Percentiles rank a stretch among this genome's conserved stretches.
Evolutionary conservation across 805 yeast species (phyloP).

Genomic region (Starmerella geochares): DNA sequence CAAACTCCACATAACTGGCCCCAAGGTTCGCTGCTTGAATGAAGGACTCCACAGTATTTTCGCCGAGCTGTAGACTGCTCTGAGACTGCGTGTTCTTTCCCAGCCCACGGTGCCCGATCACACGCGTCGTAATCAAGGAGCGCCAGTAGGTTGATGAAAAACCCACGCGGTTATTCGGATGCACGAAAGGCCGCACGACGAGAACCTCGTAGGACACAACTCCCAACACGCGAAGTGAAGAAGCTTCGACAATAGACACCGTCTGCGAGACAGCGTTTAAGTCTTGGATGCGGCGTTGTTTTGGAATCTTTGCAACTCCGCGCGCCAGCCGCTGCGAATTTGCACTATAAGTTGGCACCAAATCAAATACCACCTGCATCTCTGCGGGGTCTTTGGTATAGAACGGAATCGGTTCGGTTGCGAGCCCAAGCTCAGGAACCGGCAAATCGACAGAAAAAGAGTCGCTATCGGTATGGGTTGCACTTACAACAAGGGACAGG

Average conservation of each 20-base stretch:
- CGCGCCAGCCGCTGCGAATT: constrained; percentile 52
- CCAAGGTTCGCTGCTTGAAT: constrained; percentile 94
- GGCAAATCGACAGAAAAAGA: constrained; percentile 70
- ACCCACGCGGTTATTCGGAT: constrained; percentile 53
- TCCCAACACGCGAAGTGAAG: constrained; percentile 67
- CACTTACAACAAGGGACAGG: constrained; percentile 57
- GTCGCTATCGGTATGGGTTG: constrained; percentile 35
- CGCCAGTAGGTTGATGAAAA: constrained; percentile 82
- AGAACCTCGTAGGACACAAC: constrained; percentile 63
- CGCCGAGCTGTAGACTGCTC: constrained; percentile 82
- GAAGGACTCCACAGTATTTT: constrained; percentile 87
- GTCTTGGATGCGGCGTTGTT: constrained; percentile 40
- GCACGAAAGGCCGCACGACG: constrained; percentile 61
- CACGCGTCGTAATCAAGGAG: constrained; percentile 74
- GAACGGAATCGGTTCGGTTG: constrained; percentile 60
- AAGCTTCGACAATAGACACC: constrained; percentile 65
- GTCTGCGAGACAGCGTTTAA: constrained; percentile 51
- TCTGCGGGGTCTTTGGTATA: constrained; percentile 35
- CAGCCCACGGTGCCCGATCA: constrained; percentile 90
- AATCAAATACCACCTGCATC: constrained; percentile 62
- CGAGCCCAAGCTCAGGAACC: constrained; percentile 57
- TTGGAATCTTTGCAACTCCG: constrained; percentile 66
- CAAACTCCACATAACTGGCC: constrained; percentile 93
- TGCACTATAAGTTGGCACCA: constrained; percentile 67
- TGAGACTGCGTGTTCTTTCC: constrained; percentile 72